Percentiles rank a stretch among this genome's conserved stretches.
Conservation (phyloP, 805 yeast species). For the Yarrowia phangngaensis region DNA sequence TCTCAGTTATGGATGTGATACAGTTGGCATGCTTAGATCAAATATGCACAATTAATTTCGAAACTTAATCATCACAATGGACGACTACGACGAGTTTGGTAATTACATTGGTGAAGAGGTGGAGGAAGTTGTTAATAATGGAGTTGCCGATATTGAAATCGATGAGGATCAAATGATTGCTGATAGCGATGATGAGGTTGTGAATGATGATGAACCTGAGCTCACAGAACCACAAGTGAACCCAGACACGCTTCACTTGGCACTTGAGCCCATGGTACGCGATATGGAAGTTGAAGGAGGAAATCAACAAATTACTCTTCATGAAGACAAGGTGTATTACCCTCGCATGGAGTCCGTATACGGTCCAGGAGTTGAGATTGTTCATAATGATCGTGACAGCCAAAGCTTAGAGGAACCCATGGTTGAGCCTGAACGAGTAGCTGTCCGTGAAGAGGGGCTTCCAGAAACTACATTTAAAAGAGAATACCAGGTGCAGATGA, state of each 20-base stretch:
- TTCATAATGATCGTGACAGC: constrained; percentile 52
- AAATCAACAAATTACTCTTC: constrained; percentile 40
- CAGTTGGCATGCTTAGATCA: not conserved
- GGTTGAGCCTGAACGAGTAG: constrained; percentile 49
- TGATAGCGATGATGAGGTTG: constrained; percentile 26
- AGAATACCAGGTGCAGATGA: constrained; percentile 53
- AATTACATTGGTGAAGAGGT: constrained; percentile 39
- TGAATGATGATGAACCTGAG: constrained; percentile 4
- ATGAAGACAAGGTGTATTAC: constrained; percentile 47
- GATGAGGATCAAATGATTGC: constrained; percentile 29
- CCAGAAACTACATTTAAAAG: constrained; percentile 63
- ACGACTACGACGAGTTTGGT: constrained; percentile 69
- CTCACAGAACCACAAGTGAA: not conserved
- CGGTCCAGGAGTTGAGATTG: constrained; percentile 63
- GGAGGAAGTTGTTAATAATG: constrained; percentile 29
- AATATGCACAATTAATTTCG: constrained; percentile 6
- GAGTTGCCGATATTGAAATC: constrained; percentile 28
- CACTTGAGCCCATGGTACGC: constrained; percentile 10
- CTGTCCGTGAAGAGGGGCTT: constrained; percentile 52
- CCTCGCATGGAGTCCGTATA: constrained; percentile 48
- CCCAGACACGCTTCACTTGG: constrained; percentile 14
- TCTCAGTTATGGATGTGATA: no score
- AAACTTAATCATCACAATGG: constrained; percentile 39
- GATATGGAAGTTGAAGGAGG: constrained; percentile 29
- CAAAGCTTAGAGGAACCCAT: constrained; percentile 61